Evolutionary conservation across 163 green algal species (phyloP), one percentile per base, ranked within the genome.

Genomic region (Scenedesmus sp.): DNA sequence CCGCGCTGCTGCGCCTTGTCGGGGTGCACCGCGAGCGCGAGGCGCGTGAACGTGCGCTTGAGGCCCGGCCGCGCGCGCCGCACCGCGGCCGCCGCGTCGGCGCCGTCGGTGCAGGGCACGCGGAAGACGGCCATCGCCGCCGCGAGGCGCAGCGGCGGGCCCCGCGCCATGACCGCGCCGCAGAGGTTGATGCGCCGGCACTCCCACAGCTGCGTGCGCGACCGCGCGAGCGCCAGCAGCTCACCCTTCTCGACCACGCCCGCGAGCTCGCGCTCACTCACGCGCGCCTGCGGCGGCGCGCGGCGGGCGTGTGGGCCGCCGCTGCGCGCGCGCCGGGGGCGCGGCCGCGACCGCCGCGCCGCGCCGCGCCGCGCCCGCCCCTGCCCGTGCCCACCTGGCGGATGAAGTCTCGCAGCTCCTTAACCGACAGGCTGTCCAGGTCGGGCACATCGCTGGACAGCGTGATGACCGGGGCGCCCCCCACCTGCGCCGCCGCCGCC

Each of bases 221-320:
- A 14, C 67, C 65, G 64, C n/a, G 67, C 67, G 0, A 77, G 51
- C 22, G n/a, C 22, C 51, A 77, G 29, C 22, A 77, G 67, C 22
- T 77, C 67, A 5, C 34, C 53, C 67, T 77, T 77, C n/a, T 77
- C 67, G 13, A 77, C 33, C 11, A 77, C 51, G n/a, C 67, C 67
- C 9, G 39, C 51, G 51, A 77, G 64, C 34, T 65, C 67, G 4
- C 45, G 31, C 10, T 54, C 51, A 29, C 7, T 39, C 0, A 77
- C 67, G 10, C 42, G 20, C 5, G 67, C 51, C 67, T 77, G 51
- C 26, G 9, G 34, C n/a, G n/a, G n/a, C n/a, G n/a, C n/a, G n/a
- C n/a, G n/a, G n/a, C n/a, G n/a, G n/a, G n/a, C n/a, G n/a, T n/a
- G n/a, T n/a, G n/a, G n/a, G n/a, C n/a, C n/a, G n/a, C n/a, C n/a